phyloP scores from a whole-genome alignment of 2,329 filamentous ascomycete species.

The Epichloe baconii region DNA sequence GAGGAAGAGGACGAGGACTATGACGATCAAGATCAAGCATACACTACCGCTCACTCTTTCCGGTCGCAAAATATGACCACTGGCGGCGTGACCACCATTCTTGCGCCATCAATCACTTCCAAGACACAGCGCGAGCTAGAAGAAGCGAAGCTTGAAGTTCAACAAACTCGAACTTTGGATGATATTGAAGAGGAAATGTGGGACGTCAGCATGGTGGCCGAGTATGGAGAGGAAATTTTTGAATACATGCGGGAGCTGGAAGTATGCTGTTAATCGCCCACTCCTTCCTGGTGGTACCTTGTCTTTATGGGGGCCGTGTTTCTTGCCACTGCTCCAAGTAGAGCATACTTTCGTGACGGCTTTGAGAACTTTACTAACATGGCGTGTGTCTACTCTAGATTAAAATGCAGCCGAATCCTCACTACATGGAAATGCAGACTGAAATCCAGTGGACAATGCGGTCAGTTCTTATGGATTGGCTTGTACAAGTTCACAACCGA shows the following conservation, averaged over 20 bases:
- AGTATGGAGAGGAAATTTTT: conserved; percentile 95
- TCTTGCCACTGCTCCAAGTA: not conserved
- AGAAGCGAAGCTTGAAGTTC: conserved; percentile 49
- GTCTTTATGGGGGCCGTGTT: not conserved
- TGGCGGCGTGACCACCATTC: conserved; percentile 39
- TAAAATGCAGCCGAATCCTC: conserved; percentile 71
- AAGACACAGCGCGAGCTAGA: conserved; percentile 63
- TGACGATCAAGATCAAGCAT: conserved; percentile 50
- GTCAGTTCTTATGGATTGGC: conserved; percentile 92
- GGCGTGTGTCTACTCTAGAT: conserved; percentile 32
- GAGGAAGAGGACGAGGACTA: conserved; percentile 63
- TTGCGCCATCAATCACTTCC: conserved; percentile 59
- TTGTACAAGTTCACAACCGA: conserved; percentile 87
- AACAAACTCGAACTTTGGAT: conserved; percentile 53
- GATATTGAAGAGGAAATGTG: conserved; percentile 80
- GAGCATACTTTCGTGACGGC: too few species aligned
- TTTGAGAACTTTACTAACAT: not conserved
- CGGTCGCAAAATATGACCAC: conserved; percentile 53
- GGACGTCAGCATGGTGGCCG: conserved; percentile 95
- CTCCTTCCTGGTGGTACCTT: not conserved
- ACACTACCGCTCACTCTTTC: conserved; percentile 63
- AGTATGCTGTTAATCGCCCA: conserved; percentile 35
- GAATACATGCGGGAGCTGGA: conserved; percentile 82
- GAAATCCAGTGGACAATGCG: conserved; percentile 99
- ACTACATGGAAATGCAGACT: conserved; percentile 96